Base-by-base conservation (phyloP, 202 grass and related monocot species). In the Miscanthus sacchariflorus region DNA sequence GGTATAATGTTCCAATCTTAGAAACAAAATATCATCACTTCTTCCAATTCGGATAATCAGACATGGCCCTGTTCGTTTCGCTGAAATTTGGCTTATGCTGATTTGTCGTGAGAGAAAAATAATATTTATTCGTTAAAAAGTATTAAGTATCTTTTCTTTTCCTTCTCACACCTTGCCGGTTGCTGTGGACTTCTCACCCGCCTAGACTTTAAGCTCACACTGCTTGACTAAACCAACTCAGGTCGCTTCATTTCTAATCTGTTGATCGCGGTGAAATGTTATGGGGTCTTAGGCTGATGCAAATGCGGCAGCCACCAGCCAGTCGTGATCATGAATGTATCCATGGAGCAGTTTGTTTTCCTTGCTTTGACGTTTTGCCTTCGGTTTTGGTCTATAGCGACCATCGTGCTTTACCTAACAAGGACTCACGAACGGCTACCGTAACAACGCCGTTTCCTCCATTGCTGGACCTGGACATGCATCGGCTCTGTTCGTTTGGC, bases 311-410 rank as follows among this genome's bases (percentile, higher is more conserved):
- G 64, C 7, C 48, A 39, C 70, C 76, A 7, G 70, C 6, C 64
- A 42, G 24, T 88, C 77, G 71, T 84, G n/a, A n/a, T 88, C 90
- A 66, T 35, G 70, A 79, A 59, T 77, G 30, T 38, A 30, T 65
- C 21, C 6, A 9, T 38, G 70, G 59, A 38, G 61, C 61, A 33
- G 30, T 6, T 25, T 71, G 81, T 77, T 23, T 27, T 81, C 58
- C 11, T 86, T 35, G 69, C 75, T 43, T 54, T 74, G 66, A 71
- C 36, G 30, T 38, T 77, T 38, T 36, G 49, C 49, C 25, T 72
- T 36, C 8, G 7, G 6, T 84, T 77, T 69, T 76, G 81, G 45
- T 66, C n/a, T 10, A 75, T 42, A 30, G 68, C 81, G 85, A 84
- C 81, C 70, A 77, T 52, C 48, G 14, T 76, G 64, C 36, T 80